These are phyloP conservation scores for Apocynum venetum DNA, from an alignment of 257 asterid species.

Conservation along the genomic window DNA sequence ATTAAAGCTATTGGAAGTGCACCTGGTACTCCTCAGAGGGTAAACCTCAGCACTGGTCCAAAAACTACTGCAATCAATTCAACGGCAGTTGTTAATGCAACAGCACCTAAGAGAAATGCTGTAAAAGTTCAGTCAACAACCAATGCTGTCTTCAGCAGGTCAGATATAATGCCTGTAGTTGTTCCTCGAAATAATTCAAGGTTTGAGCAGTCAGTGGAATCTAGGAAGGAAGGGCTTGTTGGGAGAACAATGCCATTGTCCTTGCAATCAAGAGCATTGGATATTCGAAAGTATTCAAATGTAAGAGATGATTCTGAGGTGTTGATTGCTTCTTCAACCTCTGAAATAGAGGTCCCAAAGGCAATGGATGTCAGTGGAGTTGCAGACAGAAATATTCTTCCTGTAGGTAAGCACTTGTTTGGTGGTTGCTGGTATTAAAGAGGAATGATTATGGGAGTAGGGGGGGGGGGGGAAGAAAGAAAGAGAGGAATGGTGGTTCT, in stretches of 20 bases:
- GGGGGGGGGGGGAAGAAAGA: background rate
- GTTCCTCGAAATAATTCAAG: slow-evolving; percentile 76
- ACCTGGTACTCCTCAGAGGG: slow-evolving; percentile 77
- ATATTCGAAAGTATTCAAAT: slow-evolving; percentile 47
- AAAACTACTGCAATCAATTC: slow-evolving; percentile 53
- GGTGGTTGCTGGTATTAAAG: slow-evolving; percentile 31
- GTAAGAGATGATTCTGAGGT: slow-evolving; percentile 56
- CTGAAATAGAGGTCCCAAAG: slow-evolving; percentile 51
- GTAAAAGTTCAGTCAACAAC: slow-evolving; percentile 54
- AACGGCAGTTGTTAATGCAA: slow-evolving; percentile 35
- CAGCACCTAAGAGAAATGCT: slow-evolving; percentile 60
- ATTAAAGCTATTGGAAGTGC: slow-evolving; percentile 57
- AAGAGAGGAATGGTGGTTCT: slow-evolving; percentile 13
- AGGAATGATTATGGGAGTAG: slow-evolving; percentile 34
- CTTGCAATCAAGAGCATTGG: slow-evolving; percentile 64
- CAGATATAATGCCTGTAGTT: slow-evolving; percentile 72
- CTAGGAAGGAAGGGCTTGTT: slow-evolving; percentile 71
- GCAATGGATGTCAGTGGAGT: slow-evolving; percentile 34
- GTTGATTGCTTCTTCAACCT: slow-evolving; percentile 35
- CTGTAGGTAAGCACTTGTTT: slow-evolving; percentile 45
- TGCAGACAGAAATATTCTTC: slow-evolving; percentile 41
- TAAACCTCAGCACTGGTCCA: slow-evolving; percentile 41
- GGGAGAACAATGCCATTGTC: slow-evolving; percentile 52
- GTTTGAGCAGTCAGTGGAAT: slow-evolving; percentile 67
- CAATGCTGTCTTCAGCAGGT: slow-evolving; percentile 43